Evolutionary conservation across 768 basidiomycete species (phyloP).

Genomic region (Russula virescens): DNA sequence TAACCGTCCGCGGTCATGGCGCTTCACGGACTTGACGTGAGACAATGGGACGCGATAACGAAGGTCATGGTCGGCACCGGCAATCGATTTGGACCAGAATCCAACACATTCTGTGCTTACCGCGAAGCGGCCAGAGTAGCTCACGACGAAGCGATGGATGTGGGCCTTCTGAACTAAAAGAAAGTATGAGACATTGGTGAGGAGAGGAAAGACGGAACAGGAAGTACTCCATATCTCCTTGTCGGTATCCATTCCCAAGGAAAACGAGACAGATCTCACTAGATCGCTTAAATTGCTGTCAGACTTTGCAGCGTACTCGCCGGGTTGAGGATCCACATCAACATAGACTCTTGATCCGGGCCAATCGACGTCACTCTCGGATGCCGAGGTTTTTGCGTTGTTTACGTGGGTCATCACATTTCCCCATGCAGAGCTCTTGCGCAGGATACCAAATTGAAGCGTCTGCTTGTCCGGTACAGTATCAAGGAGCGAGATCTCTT

Average conservation of each 20-base stretch:
- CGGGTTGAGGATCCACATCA: slow-evolving; percentile 9
- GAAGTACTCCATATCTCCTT: slow-evolving; percentile 22
- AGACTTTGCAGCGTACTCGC: not conserved
- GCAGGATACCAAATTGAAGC: slow-evolving; percentile 21
- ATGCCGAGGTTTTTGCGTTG: slow-evolving; percentile 4
- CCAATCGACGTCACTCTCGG: slow-evolving; percentile 8
- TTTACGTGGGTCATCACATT: not conserved
- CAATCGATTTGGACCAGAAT: slow-evolving; percentile 21
- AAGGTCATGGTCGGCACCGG: slow-evolving; percentile 17
- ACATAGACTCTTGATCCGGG: slow-evolving; percentile 18
- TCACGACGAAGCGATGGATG: slow-evolving; percentile 16
- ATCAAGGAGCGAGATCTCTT: not conserved
- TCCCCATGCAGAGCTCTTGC: slow-evolving; percentile 9
- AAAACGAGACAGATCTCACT: slow-evolving; percentile 5
- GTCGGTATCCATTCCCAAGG: slow-evolving; percentile 17
- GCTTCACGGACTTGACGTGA: slow-evolving; percentile 11
- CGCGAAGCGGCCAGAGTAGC: slow-evolving; percentile 15
- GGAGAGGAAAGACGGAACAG: not conserved
- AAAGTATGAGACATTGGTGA: not conserved
- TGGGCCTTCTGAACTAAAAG: slow-evolving; percentile 15
- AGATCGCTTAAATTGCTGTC: slow-evolving; percentile 10
- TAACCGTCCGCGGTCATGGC: not conserved
- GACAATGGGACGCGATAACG: slow-evolving; percentile 21
- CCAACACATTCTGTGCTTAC: slow-evolving; percentile 18
- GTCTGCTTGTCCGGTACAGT: slow-evolving; percentile 14